Percentiles rank a stretch among this genome's conserved stretches.
phyloP scores from a whole-genome alignment of 345 rosid genomes.

The Brassica carinata region DNA sequence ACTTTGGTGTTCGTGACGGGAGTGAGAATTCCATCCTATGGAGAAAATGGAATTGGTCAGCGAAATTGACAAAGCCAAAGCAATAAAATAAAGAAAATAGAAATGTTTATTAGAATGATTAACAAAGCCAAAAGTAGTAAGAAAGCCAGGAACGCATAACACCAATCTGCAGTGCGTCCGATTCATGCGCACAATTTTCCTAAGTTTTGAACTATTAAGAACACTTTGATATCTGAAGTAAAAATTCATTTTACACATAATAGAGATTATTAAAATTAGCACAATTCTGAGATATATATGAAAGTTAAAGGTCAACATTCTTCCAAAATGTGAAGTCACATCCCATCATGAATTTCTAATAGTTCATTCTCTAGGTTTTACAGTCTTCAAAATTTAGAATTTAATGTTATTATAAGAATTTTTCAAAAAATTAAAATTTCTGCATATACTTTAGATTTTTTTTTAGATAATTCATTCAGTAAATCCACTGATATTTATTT shows the following conservation, averaged over 20 bases:
- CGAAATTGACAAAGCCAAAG: neutral
- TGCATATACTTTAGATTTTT: neutral
- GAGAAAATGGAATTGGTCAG: neutral
- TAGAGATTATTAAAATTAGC: neutral
- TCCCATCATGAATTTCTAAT: neutral
- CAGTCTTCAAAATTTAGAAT: neutral
- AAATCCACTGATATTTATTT: neutral
- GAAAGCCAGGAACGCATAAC: neutral
- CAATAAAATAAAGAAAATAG: neutral
- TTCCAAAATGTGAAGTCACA: conserved; percentile 12
- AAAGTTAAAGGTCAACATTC: neutral
- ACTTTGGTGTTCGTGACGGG: neutral
- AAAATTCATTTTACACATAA: neutral
- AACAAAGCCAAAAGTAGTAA: neutral
- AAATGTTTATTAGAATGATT: neutral
- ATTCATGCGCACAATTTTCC: neutral
- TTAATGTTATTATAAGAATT: neutral
- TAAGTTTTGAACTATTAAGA: neutral
- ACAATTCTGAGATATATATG: neutral
- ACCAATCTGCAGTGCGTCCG: neutral
- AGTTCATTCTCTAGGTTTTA: neutral
- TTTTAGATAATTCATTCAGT: neutral
- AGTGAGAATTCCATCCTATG: neutral
- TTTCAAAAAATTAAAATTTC: neutral
- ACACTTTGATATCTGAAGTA: neutral